A percentile compares a stretch with the other conserved stretches of the same genome.
Evolutionary conservation across 352 stramenopile genomes (phyloP).

Genomic region (Pythium plurisporium): DNA sequence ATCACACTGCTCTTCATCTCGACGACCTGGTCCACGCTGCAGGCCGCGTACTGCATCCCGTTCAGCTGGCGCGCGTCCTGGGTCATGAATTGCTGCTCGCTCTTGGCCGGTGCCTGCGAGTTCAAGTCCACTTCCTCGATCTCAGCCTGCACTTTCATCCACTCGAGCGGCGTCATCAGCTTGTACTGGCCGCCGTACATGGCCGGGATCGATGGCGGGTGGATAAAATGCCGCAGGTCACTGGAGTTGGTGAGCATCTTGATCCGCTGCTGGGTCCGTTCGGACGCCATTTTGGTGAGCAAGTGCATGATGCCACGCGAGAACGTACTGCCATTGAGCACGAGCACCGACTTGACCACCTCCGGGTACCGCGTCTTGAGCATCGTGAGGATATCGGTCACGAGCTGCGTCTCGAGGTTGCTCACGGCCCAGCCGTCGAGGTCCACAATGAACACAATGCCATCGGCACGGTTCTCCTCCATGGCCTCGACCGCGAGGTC

Average conservation of each 20-base stretch:
- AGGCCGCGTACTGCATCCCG: conserved; percentile 78
- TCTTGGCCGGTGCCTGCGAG: conserved; percentile 24
- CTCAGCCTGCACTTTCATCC: conserved; percentile 67
- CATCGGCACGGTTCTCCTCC: conserved; percentile 58
- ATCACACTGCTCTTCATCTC: conserved; percentile 71
- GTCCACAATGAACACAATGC: conserved; percentile 67
- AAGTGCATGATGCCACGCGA: conserved; percentile 49
- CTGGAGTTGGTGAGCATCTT: conserved; percentile 35
- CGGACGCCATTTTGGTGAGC: conserved; percentile 42
- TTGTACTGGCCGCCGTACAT: conserved; percentile 58
- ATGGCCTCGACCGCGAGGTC: conserved; percentile 68
- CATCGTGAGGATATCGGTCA: conserved; percentile 56
- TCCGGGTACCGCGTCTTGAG: conserved; percentile 66
- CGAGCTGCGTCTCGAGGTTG: conserved; percentile 58
- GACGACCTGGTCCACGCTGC: conserved; percentile 54
- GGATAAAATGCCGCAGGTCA: conserved; percentile 51
- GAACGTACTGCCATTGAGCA: conserved; percentile 59
- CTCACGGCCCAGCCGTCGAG: conserved; percentile 39
- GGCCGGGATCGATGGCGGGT: conserved; percentile 41
- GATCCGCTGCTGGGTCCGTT: conserved; percentile 46
- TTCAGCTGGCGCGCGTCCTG: conserved; percentile 55
- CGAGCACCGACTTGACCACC: conserved; percentile 49
- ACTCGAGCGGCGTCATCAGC: conserved; percentile 44
- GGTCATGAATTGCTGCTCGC: conserved; percentile 46
- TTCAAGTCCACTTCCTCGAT: conserved; percentile 66